Evolutionary conservation across 106 monocot genomes (phyloP).

Genomic region (Dendrobium huoshanense): DNA sequence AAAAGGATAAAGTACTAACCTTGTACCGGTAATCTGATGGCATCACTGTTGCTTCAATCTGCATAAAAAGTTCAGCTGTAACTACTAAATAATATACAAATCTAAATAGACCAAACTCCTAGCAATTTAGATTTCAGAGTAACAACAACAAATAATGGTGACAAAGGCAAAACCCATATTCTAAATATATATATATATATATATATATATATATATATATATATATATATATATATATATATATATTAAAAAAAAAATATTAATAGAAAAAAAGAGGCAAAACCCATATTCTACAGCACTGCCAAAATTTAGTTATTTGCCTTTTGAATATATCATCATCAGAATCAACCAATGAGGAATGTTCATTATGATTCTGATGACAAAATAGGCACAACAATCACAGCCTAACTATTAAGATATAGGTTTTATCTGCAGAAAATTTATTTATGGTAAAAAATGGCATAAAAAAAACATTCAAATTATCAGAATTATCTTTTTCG

Average conservation of each 20-base stretch:
- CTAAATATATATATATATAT: no score
- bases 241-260: no score
- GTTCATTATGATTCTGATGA: background rate
- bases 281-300: background rate
- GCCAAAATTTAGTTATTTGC: background rate
- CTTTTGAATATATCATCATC: background rate
- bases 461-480: no score
- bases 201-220: no score
- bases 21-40: background rate
- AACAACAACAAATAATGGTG: background rate
- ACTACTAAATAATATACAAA: background rate
- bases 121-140: background rate
- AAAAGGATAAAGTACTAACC: background rate
- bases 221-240: no score
- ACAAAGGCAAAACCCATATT: background rate
- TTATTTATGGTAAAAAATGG: background rate
- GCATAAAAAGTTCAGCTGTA: background rate
- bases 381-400: background rate
- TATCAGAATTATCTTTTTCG: no score
- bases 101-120: background rate
- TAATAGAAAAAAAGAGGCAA: no score
- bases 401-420: no score
- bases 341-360: background rate
- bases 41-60: constrained; percentile 5
- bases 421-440: background rate